These are phyloP conservation scores for Moesziomyces sp. DNA, from an alignment of 1,284 basidiomycete species.

Conservation along the genomic window DNA sequence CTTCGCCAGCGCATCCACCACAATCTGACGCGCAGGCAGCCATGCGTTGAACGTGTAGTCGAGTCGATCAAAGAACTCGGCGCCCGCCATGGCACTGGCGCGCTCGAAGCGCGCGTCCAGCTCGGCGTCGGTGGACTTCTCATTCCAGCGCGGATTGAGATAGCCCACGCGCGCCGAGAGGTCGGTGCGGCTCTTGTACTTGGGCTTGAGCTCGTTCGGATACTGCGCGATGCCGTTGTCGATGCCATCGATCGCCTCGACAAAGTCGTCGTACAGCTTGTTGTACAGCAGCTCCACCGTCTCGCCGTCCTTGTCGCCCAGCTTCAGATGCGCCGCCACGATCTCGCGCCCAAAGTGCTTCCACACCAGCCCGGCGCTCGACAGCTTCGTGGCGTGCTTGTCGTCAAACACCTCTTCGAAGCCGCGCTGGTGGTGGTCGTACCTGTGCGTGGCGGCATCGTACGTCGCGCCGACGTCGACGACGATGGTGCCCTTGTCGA, in stretches of 20 bases:
- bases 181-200: constrained; percentile 64
- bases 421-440: constrained; percentile 96
- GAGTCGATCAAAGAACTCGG: constrained; percentile 84
- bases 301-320: constrained; percentile 72
- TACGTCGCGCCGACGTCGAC: constrained; percentile 97
- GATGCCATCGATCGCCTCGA: constrained; percentile 93
- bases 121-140: constrained; percentile 47
- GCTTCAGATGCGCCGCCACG: constrained; percentile 76
- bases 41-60: constrained; percentile 87
- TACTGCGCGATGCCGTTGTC: constrained; percentile 72
- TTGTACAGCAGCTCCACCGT: constrained; percentile 82
- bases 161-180: constrained; percentile 61
- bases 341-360: constrained; percentile 90
- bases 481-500: constrained; percentile 91
- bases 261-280: constrained; percentile 90
- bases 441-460: constrained; percentile 80
- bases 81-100: constrained; percentile 84
- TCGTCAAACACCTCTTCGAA: constrained; percentile 90
- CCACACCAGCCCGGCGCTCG: constrained; percentile 85
- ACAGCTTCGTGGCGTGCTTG: constrained; percentile 83
- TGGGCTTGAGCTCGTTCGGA: constrained; percentile 49
- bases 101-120: constrained; percentile 73
- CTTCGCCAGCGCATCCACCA: constrained; percentile 76
- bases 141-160: constrained; percentile 66
- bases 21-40: constrained; percentile 89